A percentile compares a stretch with the other conserved stretches of the same genome.
These are phyloP conservation scores for Aphanomyces cochlioides DNA, from an alignment of 352 stramenopile genomes.

Conservation along the genomic window DNA sequence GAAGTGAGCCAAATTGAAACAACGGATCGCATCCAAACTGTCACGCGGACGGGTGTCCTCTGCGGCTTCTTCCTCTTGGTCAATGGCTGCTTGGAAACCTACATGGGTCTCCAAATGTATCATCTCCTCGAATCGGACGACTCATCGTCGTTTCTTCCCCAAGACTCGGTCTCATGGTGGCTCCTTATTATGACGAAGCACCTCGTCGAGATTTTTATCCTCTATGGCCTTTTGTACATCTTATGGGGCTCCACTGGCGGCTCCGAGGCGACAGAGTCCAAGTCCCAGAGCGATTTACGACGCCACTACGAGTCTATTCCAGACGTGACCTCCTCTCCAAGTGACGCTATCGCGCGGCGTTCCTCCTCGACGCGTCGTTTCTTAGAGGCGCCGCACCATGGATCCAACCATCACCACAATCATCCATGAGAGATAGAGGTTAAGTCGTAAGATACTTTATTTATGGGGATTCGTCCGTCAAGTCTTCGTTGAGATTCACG, in stretches of 20 bases:
- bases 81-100: conserved; percentile 77
- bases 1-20: conserved; percentile 96
- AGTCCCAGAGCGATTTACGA: conserved; percentile 38
- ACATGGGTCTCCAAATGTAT: conserved; percentile 75
- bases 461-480: conserved; percentile 51
- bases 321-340: conserved; percentile 35
- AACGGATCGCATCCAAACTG: conserved; percentile 92
- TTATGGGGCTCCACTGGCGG: conserved; percentile 61
- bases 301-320: conserved; percentile 68
- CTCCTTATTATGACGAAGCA: conserved; percentile 92
- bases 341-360: not conserved
- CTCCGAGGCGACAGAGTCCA: conserved; percentile 56
- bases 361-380: not conserved
- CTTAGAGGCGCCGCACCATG: not conserved
- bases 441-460: not conserved
- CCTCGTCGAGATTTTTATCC: conserved; percentile 88
- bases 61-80: conserved; percentile 95
- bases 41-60: conserved; percentile 94
- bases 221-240: conserved; percentile 94
- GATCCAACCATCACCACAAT: not conserved
- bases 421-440: not conserved
- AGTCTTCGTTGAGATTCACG: conserved; percentile 85
- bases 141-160: conserved; percentile 49
- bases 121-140: conserved; percentile 66
- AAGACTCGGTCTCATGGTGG: conserved; percentile 81